Conservation (phyloP, 2,329 filamentous ascomycete species). For the Rhynchosporium agropyri region DNA sequence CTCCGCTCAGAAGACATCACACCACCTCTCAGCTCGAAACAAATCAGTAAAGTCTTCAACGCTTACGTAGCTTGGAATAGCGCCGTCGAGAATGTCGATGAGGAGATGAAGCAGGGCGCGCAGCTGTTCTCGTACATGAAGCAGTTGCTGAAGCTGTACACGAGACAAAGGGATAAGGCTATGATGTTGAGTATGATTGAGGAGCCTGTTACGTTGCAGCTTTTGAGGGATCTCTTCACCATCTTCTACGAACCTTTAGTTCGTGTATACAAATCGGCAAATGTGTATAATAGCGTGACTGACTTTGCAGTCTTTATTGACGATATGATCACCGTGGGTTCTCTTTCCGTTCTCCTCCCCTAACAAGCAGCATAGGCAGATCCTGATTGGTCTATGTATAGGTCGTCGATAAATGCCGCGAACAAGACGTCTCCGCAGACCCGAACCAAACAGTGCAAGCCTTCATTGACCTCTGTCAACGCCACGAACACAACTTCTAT, state of each 20-base stretch:
- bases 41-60: constrained; percentile 86
- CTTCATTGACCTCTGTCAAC: constrained; percentile 94
- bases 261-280: constrained; percentile 96
- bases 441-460: constrained; percentile 98
- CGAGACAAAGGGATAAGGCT: constrained; percentile 87
- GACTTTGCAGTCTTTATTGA: constrained; percentile 94
- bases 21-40: constrained; percentile 70
- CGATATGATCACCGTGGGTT: constrained; percentile 78
- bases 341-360: background rate
- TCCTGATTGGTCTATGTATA: constrained; percentile 38
- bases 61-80: constrained; percentile 96
- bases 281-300: constrained; percentile 95
- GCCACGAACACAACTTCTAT: constrained; percentile 97
- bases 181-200: constrained; percentile 98
- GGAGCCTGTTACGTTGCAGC: constrained; percentile 93
- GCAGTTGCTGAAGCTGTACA: constrained; percentile 89
- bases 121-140: constrained; percentile 94
- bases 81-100: constrained; percentile 87
- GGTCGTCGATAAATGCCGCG: constrained; percentile 66
- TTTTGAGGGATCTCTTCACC: constrained; percentile 94
- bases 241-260: constrained; percentile 99
- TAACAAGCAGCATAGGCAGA: background rate
- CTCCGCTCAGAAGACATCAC: constrained; percentile 76
- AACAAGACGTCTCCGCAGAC: constrained; percentile 85
- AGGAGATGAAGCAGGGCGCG: constrained; percentile 85